phyloP scores from a whole-genome alignment of 2,329 filamentous ascomycete species.

The Capronia americana region DNA sequence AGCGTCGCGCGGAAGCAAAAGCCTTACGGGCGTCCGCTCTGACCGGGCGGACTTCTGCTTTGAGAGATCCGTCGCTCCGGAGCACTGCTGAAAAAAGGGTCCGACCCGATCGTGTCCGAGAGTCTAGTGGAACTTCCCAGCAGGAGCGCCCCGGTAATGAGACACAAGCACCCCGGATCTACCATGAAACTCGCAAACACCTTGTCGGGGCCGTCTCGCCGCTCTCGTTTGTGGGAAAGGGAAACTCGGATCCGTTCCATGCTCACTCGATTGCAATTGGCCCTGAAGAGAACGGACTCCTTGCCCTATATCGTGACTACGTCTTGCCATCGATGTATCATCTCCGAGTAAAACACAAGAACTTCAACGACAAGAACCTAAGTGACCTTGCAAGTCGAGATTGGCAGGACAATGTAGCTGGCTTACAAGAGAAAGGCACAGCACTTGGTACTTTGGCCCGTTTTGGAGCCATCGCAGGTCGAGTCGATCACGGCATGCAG shows the following conservation, averaged over 20 bases:
- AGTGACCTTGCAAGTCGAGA: constrained; percentile 12
- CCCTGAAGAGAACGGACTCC: constrained; percentile 20
- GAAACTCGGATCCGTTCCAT: constrained; percentile 28
- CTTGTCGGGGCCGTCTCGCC: background rate
- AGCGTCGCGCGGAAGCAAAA: constrained; percentile 14
- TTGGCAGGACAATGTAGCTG: constrained; percentile 12
- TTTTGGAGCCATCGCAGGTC: constrained; percentile 2
- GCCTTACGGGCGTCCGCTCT: constrained; percentile 7
- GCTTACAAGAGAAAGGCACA: constrained; percentile 2
- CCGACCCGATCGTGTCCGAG: background rate
- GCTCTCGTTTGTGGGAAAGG: constrained; percentile 16
- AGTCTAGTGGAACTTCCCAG: background rate
- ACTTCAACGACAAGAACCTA: constrained; percentile 10
- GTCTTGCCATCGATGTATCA: constrained; percentile 11
- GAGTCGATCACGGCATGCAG: background rate
- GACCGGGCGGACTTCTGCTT: background rate
- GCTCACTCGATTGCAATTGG: constrained; percentile 14
- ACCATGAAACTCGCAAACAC: background rate
- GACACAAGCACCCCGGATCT: background rate
- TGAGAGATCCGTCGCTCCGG: constrained; percentile 2
- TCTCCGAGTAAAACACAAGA: constrained; percentile 6
- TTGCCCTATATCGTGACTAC: constrained; percentile 23
- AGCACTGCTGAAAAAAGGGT: background rate
- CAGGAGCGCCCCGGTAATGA: background rate
- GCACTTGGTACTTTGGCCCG: constrained; percentile 12